Evolutionary conservation across 2,329 filamentous ascomycete species (phyloP).

Genomic region (Dactylellina cionopaga): DNA sequence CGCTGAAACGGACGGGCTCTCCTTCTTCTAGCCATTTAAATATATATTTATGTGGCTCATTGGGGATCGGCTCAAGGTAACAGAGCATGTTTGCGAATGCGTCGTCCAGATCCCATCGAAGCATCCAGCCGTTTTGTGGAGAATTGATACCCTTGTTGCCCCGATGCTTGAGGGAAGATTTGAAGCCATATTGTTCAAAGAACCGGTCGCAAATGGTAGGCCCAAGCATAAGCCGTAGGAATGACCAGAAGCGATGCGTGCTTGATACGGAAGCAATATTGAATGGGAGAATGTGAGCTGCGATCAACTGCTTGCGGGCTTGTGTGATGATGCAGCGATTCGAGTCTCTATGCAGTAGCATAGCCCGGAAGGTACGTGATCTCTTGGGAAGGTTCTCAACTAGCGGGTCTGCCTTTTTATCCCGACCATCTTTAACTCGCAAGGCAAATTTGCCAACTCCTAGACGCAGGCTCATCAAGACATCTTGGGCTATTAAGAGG

Average conservation of each 20-base stretch:
- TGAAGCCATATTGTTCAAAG: constrained; percentile 44
- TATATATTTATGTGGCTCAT: constrained; percentile 39
- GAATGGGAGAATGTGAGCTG: constrained; percentile 48
- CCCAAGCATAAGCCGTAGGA: constrained; percentile 41
- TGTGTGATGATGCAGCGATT: constrained; percentile 46
- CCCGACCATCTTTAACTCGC: constrained; percentile 32
- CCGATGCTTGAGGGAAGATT: constrained; percentile 25
- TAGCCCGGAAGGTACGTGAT: constrained; percentile 34
- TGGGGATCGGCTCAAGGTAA: constrained; percentile 42
- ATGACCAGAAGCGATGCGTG: constrained; percentile 41
- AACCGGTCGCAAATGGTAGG: constrained; percentile 31
- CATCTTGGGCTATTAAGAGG: constrained; percentile 22
- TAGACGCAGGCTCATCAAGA: constrained; percentile 19
- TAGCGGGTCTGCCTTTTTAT: constrained; percentile 27
- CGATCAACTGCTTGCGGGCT: constrained; percentile 33
- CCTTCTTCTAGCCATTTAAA: constrained; percentile 47
- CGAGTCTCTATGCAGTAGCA: constrained; percentile 36
- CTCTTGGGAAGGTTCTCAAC: constrained; percentile 23
- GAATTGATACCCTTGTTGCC: constrained; percentile 49
- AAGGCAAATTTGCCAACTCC: constrained; percentile 46
- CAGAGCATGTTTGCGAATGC: constrained; percentile 41
- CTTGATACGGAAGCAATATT: constrained; percentile 34
- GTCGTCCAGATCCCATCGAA: constrained; percentile 38
- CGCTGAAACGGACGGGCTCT: constrained; percentile 20
- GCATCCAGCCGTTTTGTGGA: constrained; percentile 44